Evolutionary conservation across 768 basidiomycete genomes (phyloP).

Genomic region (Naematelia aurantialba): DNA sequence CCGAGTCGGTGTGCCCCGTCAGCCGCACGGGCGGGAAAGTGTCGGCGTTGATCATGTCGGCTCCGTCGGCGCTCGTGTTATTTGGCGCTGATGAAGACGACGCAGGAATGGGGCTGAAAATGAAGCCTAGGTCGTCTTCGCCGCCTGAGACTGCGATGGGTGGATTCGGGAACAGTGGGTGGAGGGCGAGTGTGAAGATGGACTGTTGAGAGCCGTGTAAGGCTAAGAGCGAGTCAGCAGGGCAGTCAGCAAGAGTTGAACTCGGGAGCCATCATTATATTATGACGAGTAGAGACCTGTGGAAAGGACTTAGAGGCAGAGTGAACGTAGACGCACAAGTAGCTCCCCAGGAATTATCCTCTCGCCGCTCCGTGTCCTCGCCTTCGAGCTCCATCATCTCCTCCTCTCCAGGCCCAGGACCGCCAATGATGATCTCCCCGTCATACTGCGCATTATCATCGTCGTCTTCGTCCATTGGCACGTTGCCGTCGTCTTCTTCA

Average conservation of each 20-base stretch:
- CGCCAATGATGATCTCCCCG: conserved; percentile 42
- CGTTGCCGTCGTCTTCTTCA: conserved; percentile 28
- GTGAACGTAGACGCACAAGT: conserved; percentile 29
- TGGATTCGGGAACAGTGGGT: conserved; percentile 64
- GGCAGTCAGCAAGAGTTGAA: no score
- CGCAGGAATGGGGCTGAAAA: conserved; percentile 56
- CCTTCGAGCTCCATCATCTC: background rate
- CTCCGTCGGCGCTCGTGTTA: no score
- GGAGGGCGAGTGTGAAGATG: conserved; percentile 77
- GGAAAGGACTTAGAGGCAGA: no score
- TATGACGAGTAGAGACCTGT: no score
- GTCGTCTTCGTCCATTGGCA: conserved; percentile 37
- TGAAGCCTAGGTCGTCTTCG: conserved; percentile 89
- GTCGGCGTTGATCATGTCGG: conserved; percentile 19
- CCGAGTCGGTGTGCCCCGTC: conserved; percentile 89
- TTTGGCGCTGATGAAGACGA: conserved; percentile 18
- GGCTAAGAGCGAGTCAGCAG: conserved; percentile 25
- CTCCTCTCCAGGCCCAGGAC: conserved; percentile 27
- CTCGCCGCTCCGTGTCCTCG: conserved; percentile 8
- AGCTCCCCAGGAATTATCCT: conserved; percentile 36
- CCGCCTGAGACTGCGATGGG: conserved; percentile 86
- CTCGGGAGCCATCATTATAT: no score
- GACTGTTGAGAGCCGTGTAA: conserved; percentile 62
- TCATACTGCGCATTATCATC: conserved; percentile 33
- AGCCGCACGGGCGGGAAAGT: conserved; percentile 57